Evolutionary conservation across 371 early-diverging fungal genomes (phyloP), one percentile per base, ranked within the genome.

Genomic region (Mucor lusitanicus): DNA sequence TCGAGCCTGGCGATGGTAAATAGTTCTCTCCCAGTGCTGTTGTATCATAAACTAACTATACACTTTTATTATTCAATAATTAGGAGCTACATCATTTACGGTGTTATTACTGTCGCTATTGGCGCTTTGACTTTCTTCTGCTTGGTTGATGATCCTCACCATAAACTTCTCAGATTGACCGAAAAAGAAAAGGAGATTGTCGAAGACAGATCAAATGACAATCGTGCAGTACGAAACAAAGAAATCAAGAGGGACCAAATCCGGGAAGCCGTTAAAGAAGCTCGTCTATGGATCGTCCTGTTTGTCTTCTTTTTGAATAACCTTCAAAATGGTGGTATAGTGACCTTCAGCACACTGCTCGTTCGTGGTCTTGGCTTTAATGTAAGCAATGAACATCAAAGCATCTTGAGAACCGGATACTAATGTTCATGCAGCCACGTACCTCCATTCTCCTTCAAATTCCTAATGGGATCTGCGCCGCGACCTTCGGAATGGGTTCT

Each of bases 41-140:
- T 33, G 33, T 1, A 33, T 33, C 33, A 33, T 33, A 7, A 1
- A 33, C 33, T 33, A 33, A 33, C 33, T 33, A 33, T 2, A 3
- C 6, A 6, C 6, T 33, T 33, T 50, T 0, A 30, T 30, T 30
- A 3, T 50, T 33, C n/a, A 54, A 23, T 54, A 23, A 61, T 6
- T 42, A 80, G 81, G 78, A 70, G 70, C 12, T 78, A 76, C 35
- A 71, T 78, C 32, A 62, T 81, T 9, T 78, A 66, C 65, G 81
- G 81, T 19, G 54, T 70, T 25, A 23, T 62, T 5, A 75, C 81
- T 8, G 72, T 77, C 0, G 6, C 73, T 7, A 61, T 78, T 30
- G 79, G 81, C 13, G 30, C 73, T 6, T 15, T 68, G 9, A 59
- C 70, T 3, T 76, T 75, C 27, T 76, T 81, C 53, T 73, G 71